A percentile compares a stretch with the other conserved stretches of the same genome.
phyloP scores from a whole-genome alignment of 345 rosid genomes.

The Eucalyptus fibrosa region DNA sequence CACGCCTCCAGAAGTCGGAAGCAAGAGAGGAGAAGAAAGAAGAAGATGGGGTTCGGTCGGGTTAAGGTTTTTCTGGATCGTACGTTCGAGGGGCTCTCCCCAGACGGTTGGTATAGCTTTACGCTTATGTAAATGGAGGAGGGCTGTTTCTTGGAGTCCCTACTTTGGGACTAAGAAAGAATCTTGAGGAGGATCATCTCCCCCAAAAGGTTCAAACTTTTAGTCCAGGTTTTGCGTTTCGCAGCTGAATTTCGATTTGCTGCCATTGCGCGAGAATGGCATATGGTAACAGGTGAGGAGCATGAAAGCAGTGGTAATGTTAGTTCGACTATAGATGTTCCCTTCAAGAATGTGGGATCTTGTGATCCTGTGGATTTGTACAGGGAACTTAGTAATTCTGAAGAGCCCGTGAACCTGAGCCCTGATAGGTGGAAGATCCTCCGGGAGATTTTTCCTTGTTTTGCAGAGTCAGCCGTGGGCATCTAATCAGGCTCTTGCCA shows the following conservation, averaged over 20 bases:
- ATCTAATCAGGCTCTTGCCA: slow-evolving; percentile 71
- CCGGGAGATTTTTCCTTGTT: slow-evolving; percentile 29
- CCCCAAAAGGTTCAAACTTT: neutral
- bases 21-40: no score
- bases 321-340: neutral
- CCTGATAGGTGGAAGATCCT: slow-evolving; percentile 28
- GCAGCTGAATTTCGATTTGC: neutral
- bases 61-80: no score
- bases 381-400: slow-evolving; percentile 27
- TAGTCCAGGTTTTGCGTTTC: neutral
- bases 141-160: no score
- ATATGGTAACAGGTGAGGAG: neutral
- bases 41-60: no score
- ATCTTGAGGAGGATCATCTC: no score
- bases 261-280: neutral
- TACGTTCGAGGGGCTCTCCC: no score
- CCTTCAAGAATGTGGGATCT: slow-evolving; percentile 4
- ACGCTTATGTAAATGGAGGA: no score
- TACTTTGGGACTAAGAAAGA: no score
- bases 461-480: slow-evolving; percentile 66
- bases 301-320: neutral
- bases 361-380: slow-evolving; percentile 51
- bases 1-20: no score
- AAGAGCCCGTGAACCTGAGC: slow-evolving; percentile 17
- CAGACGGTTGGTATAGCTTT: no score